These are phyloP conservation scores for barrel medic (Medicago truncatula) DNA, from an alignment of 306 rosid species.

Conservation along the genomic window DNA sequence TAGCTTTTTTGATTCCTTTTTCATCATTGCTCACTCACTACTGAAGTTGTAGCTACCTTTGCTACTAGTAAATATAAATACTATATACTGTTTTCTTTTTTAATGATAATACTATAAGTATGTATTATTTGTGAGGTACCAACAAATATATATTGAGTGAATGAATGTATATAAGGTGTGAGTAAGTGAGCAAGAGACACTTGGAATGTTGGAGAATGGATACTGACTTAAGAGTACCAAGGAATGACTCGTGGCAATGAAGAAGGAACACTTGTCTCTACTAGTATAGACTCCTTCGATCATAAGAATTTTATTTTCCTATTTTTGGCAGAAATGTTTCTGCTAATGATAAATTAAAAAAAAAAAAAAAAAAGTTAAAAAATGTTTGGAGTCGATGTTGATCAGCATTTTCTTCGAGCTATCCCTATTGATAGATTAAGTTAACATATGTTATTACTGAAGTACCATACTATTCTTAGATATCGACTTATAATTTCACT, in stretches of 20 bases:
- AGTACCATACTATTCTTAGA: too few relatives aligned
- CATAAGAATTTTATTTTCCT: not conserved
- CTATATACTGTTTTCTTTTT: not conserved
- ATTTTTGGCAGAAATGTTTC: not conserved
- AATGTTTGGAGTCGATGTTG: too few relatives aligned
- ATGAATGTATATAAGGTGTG: not conserved
- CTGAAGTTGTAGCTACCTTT: not conserved
- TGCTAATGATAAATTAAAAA: not conserved
- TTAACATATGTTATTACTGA: too few relatives aligned
- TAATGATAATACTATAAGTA: too few relatives aligned
- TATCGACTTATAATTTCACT: too few relatives aligned
- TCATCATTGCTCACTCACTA: not conserved
- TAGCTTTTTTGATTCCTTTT: not conserved
- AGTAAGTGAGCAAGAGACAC: not conserved
- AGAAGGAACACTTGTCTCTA: conserved; percentile 13
- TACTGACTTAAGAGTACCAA: not conserved
- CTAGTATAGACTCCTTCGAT: not conserved
- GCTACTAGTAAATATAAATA: not conserved
- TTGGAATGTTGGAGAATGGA: not conserved
- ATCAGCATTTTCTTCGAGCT: too few relatives aligned
- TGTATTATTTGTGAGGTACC: not conserved
- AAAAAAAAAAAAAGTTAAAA: too few relatives aligned
- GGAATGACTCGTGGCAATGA: not conserved
- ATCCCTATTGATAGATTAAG: too few relatives aligned
- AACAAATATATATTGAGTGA: not conserved